phyloP scores from a whole-genome alignment of 192 early-diverging fungal genomes.

The Rhizophagus prolifer region DNA sequence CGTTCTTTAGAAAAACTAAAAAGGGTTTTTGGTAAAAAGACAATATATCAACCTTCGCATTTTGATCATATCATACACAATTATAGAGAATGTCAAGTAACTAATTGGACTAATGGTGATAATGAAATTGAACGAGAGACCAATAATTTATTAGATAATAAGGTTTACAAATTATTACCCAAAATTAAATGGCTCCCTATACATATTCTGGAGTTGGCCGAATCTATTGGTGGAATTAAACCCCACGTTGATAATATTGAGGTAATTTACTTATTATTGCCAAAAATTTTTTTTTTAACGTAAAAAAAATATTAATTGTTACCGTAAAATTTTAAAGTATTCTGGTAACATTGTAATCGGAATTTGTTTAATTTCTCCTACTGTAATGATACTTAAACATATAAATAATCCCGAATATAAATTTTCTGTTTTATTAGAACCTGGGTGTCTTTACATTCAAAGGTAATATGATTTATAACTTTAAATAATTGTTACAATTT shows the following conservation, averaged over 20 bases:
- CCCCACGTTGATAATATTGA: constrained; percentile 82
- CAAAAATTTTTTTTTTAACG: too few species aligned
- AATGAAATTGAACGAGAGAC: constrained; percentile 43
- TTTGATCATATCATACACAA: constrained; percentile 77
- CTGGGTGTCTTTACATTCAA: constrained; percentile 74
- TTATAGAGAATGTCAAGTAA: constrained; percentile 69
- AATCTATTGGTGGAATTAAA: constrained; percentile 64
- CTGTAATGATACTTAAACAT: constrained; percentile 72
- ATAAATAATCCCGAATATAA: constrained; percentile 54
- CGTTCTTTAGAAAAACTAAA: constrained; percentile 47
- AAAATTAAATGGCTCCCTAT: constrained; percentile 66
- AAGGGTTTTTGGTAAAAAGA: constrained; percentile 42
- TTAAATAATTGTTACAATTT: not conserved
- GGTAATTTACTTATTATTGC: constrained; percentile 25
- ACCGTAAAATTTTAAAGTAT: not conserved
- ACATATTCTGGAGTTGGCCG: constrained; percentile 76
- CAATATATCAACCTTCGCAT: constrained; percentile 66
- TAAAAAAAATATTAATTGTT: too few species aligned
- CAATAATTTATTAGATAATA: constrained; percentile 45
- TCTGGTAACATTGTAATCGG: constrained; percentile 77
- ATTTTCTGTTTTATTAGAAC: constrained; percentile 65
- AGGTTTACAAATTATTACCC: constrained; percentile 60
- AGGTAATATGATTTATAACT: constrained; percentile 30
- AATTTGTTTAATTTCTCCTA: constrained; percentile 67
- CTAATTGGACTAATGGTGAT: constrained; percentile 53